Evolutionary conservation across 192 early-diverging fungal genomes (phyloP).

Genomic region (Coemansia sp.): DNA sequence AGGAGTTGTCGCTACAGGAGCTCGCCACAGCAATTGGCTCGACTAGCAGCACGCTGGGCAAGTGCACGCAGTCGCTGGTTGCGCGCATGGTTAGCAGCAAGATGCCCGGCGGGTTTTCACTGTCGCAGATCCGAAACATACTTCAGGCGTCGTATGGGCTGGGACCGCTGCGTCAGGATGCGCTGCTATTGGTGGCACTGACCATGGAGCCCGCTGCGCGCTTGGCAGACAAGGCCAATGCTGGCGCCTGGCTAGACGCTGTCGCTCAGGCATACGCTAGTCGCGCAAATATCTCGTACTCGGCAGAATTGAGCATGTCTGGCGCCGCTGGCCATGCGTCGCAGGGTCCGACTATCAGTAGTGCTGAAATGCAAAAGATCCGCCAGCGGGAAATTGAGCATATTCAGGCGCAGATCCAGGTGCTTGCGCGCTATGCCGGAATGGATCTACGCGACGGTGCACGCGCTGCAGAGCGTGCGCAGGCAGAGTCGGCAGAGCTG

Average conservation of each 20-base stretch:
- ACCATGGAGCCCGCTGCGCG: constrained; percentile 83
- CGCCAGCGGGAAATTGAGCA: constrained; percentile 69
- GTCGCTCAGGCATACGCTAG: constrained; percentile 81
- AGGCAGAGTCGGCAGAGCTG: constrained; percentile 54
- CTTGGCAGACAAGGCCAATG: constrained; percentile 47
- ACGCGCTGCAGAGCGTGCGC: constrained; percentile 62
- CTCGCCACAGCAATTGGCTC: constrained; percentile 63
- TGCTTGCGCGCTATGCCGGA: constrained; percentile 80
- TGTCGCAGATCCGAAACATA: constrained; percentile 69
- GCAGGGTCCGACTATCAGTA: constrained; percentile 73
- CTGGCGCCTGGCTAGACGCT: constrained; percentile 49
- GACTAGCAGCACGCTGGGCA: constrained; percentile 69
- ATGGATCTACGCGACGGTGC: constrained; percentile 68
- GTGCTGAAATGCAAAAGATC: constrained; percentile 80
- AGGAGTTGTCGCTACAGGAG: constrained; percentile 80
- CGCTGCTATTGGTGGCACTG: constrained; percentile 70
- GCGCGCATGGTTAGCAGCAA: constrained; percentile 80
- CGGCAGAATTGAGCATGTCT: not conserved
- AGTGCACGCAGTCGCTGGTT: constrained; percentile 72
- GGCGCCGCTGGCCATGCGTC: not conserved
- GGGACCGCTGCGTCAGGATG: constrained; percentile 75
- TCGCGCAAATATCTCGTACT: constrained; percentile 66
- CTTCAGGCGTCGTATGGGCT: constrained; percentile 73
- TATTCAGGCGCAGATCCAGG: constrained; percentile 79
- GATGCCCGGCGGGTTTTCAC: constrained; percentile 92